A percentile compares a stretch with the other conserved stretches of the same genome.
Evolutionary conservation across 345 rosid genomes (phyloP).

Genomic region (Camelina laxa): DNA sequence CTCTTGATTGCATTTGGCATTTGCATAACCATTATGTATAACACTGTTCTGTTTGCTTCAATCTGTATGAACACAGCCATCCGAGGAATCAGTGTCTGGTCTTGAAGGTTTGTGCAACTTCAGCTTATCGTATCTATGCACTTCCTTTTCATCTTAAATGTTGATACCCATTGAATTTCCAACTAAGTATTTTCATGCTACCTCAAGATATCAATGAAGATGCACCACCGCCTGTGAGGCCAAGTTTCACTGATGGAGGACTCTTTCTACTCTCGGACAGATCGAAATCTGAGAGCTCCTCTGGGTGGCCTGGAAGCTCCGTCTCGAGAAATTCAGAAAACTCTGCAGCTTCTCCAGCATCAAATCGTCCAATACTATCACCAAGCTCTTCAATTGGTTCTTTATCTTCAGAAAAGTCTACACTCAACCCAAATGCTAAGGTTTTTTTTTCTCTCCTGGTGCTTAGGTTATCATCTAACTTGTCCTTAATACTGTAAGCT

Average conservation of each 20-base stretch:
- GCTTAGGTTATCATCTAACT: background rate
- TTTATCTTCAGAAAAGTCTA: conserved; percentile 70
- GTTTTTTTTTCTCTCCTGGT: conserved; percentile 40
- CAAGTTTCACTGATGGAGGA: conserved; percentile 44
- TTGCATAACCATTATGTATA: conserved; percentile 13
- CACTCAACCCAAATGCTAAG: conserved; percentile 90
- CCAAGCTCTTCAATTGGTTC: conserved; percentile 89
- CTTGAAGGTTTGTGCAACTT: conserved; percentile 35
- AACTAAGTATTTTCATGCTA: conserved; percentile 23
- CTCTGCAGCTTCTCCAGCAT: conserved; percentile 46
- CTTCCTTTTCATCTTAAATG: background rate
- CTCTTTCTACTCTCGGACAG: conserved; percentile 44
- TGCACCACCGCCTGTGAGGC: conserved; percentile 36
- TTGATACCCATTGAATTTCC: background rate
- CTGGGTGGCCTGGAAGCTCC: conserved; percentile 50
- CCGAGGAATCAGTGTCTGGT: conserved; percentile 41
- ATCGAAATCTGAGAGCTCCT: conserved; percentile 47
- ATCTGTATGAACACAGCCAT: conserved; percentile 32
- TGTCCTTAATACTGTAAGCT: background rate
- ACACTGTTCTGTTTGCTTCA: conserved; percentile 22
- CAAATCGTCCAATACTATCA: conserved; percentile 62
- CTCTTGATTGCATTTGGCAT: conserved; percentile 22
- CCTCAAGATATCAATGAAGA: conserved; percentile 51
- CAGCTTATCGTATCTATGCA: conserved; percentile 2
- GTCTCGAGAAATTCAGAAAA: conserved; percentile 62